A percentile compares a stretch with the other conserved stretches of the same genome.
These are phyloP conservation scores for Juglanconis oblonga DNA, from an alignment of 2,329 filamentous ascomycete species.

Conservation along the genomic window DNA sequence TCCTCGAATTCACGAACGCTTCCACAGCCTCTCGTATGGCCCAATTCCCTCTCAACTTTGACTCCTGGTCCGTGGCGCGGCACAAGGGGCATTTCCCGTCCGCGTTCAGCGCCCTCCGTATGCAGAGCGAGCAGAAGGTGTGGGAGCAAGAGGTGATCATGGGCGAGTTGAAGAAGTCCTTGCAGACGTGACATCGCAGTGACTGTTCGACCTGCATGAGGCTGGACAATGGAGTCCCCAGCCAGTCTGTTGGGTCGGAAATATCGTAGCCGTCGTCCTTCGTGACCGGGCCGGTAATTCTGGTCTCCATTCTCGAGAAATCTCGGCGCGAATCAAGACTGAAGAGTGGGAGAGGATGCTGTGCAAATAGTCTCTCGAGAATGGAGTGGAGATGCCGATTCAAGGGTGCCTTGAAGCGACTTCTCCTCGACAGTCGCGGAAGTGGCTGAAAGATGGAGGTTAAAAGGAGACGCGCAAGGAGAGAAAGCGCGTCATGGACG, in stretches of 20 bases:
- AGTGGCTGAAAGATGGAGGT: neutral
- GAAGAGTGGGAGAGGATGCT: no score
- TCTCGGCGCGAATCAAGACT: neutral
- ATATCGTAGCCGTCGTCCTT: slow-evolving; percentile 25
- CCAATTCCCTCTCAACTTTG: slow-evolving; percentile 81
- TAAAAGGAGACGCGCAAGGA: neutral
- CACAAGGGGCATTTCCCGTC: slow-evolving; percentile 90
- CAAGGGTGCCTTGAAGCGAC: neutral
- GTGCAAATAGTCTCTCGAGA: neutral
- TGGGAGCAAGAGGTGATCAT: slow-evolving; percentile 95
- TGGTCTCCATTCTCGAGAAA: slow-evolving; percentile 3
- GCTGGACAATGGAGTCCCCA: slow-evolving; percentile 63
- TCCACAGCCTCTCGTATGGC: slow-evolving; percentile 81
- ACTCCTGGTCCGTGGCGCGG: slow-evolving; percentile 73
- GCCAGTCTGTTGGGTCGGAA: slow-evolving; percentile 73
- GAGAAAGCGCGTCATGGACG: slow-evolving; percentile 5
- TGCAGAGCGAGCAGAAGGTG: slow-evolving; percentile 95
- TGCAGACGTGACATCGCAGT: slow-evolving; percentile 94
- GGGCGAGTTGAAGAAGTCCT: slow-evolving; percentile 92
- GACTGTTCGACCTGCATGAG: slow-evolving; percentile 76
- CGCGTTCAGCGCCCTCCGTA: slow-evolving; percentile 76
- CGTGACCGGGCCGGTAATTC: slow-evolving; percentile 2
- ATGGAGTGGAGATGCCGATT: neutral
- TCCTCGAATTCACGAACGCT: slow-evolving; percentile 66
- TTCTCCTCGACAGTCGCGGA: neutral